These are phyloP conservation scores for Acanthamoeba culbertsoni DNA, from an alignment of 208 protist species.

Conservation along the genomic window DNA sequence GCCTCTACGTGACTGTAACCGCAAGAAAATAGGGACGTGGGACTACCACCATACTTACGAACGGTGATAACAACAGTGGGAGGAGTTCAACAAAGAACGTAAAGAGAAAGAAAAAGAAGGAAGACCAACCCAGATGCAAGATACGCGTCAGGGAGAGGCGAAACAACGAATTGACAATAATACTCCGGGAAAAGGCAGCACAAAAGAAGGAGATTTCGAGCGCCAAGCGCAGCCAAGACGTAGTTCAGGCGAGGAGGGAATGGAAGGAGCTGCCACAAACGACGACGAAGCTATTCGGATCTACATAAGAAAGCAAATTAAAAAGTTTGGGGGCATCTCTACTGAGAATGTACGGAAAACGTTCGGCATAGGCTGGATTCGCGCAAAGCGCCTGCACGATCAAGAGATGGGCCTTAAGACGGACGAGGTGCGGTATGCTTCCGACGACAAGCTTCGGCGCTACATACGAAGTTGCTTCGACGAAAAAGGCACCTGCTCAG, in stretches of 20 bases:
- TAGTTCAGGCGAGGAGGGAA: neutral
- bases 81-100: neutral
- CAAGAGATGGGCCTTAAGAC: constrained; percentile 41
- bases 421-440: neutral
- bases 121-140: no score
- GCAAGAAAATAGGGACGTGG: neutral
- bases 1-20: neutral
- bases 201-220: neutral
- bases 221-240: no score
- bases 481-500: neutral
- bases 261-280: neutral
- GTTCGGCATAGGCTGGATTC: constrained; percentile 17
- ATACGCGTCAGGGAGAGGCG: no score
- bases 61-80: neutral
- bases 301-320: constrained; percentile 17
- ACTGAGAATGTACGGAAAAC: constrained; percentile 43
- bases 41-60: neutral
- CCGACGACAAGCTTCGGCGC: neutral
- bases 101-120: neutral
- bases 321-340: neutral
- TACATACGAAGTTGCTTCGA: constrained; percentile 37
- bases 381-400: constrained; percentile 17
- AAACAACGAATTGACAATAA: no score
- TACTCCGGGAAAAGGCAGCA: no score
- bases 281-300: constrained; percentile 7